Conservation (phyloP, 1,284 basidiomycete genomes). For the Thelephora terrestris region DNA sequence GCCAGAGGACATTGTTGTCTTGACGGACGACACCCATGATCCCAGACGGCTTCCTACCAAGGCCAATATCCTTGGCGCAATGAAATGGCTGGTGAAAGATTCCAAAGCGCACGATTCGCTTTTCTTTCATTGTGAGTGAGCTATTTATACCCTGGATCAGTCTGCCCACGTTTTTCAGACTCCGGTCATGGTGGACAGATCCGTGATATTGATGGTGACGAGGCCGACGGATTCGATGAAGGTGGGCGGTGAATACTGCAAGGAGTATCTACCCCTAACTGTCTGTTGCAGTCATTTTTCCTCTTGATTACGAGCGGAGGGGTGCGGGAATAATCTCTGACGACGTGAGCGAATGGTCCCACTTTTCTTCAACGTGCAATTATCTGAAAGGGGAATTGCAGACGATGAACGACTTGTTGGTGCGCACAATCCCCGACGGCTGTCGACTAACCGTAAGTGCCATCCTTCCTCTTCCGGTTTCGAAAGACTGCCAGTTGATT, state of each 20-base stretch:
- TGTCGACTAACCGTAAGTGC: slow-evolving; percentile 61
- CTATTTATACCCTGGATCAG: background rate
- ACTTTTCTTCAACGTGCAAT: too few relatives aligned
- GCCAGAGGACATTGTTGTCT: slow-evolving; percentile 63
- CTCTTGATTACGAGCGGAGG: slow-evolving; percentile 57
- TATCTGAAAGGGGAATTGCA: too few relatives aligned
- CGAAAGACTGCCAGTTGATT: background rate
- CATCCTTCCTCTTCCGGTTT: background rate
- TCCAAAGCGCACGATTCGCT: slow-evolving; percentile 73
- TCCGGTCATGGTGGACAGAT: slow-evolving; percentile 83
- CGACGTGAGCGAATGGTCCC: slow-evolving; percentile 44
- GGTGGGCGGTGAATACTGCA: slow-evolving; percentile 27
- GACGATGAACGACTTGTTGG: slow-evolving; percentile 24
- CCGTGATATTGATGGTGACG: slow-evolving; percentile 58
- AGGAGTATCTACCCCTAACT: slow-evolving; percentile 30
- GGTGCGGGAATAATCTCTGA: slow-evolving; percentile 61
- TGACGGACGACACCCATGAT: slow-evolving; percentile 64
- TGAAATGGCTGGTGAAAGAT: slow-evolving; percentile 78
- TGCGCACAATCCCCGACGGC: slow-evolving; percentile 45
- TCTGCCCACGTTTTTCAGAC: slow-evolving; percentile 26
- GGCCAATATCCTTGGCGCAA: slow-evolving; percentile 73
- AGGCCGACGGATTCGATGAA: slow-evolving; percentile 61
- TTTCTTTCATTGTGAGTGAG: slow-evolving; percentile 75
- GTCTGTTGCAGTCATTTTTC: slow-evolving; percentile 35
- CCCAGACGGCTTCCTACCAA: slow-evolving; percentile 60